A percentile compares a stretch with the other conserved stretches of the same genome.
Evolutionary conservation across 164 flowering plant species (phyloP).

Genomic region (Sextonia rubra): DNA sequence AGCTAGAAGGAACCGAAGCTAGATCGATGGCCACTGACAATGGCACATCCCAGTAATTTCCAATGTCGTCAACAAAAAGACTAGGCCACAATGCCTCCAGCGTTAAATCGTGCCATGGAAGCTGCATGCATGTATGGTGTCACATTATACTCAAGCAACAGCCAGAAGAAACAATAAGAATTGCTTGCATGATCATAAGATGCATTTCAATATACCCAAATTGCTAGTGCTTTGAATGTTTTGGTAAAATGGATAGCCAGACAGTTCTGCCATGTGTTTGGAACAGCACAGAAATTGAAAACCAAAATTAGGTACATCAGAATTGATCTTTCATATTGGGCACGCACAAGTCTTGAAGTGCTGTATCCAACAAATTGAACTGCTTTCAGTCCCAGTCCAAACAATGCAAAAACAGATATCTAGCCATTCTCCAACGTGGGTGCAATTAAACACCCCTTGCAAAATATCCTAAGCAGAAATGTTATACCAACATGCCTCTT

Average conservation of each 20-base stretch:
- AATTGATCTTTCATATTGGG: neutral
- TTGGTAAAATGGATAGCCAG: neutral
- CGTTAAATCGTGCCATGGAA: constrained; percentile 60
- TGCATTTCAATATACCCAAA: neutral
- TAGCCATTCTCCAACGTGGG: neutral
- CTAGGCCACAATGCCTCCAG: constrained; percentile 71
- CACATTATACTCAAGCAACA: constrained; percentile 11
- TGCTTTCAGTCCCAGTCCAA: neutral
- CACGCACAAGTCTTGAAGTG: neutral
- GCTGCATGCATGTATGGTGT: constrained; percentile 40
- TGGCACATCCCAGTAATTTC: constrained; percentile 88
- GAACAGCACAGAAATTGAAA: neutral
- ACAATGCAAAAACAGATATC: neutral
- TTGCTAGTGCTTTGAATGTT: neutral
- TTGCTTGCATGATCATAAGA: neutral
- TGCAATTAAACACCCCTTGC: neutral
- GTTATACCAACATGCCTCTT: constrained; percentile 45
- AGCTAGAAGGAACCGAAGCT: constrained; percentile 58
- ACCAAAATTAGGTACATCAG: neutral
- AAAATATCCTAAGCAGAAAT: neutral
- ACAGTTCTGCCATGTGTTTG: neutral
- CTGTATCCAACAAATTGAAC: neutral
- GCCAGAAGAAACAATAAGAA: neutral
- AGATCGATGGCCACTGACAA: constrained; percentile 57
- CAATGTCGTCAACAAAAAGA: constrained; percentile 61